phyloP scores from a whole-genome alignment of 2,329 filamentous ascomycete genomes.

The Falciphora oryzae region DNA sequence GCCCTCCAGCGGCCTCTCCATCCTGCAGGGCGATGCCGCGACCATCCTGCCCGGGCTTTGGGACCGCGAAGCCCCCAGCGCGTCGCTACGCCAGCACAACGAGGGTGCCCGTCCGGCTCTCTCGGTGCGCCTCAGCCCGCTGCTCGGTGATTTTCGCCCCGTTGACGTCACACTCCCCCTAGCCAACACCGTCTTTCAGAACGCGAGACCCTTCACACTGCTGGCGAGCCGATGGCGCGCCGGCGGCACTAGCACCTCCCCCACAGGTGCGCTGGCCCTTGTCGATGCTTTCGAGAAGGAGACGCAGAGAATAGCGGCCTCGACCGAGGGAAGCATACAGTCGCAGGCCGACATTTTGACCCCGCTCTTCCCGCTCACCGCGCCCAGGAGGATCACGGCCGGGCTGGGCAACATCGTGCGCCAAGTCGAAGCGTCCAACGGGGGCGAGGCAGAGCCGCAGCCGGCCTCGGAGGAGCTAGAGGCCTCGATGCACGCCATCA shows the following conservation, averaged over 20 bases:
- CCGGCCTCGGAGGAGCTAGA: conserved; percentile 72
- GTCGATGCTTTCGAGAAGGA: conserved; percentile 28
- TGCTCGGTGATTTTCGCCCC: conserved; percentile 15
- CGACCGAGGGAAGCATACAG: conserved; percentile 8
- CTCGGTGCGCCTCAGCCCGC: conserved; percentile 31
- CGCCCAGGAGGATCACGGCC: conserved; percentile 53
- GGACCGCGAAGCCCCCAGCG: conserved; percentile 16
- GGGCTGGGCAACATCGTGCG: conserved; percentile 77
- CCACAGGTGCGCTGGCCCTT: conserved; percentile 17
- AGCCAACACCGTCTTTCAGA: conserved; percentile 74
- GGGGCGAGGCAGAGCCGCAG: conserved; percentile 28
- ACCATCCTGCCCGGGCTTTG: conserved; percentile 41
- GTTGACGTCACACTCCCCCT: conserved; percentile 54
- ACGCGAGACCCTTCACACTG: conserved; percentile 56
- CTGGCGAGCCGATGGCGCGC: conserved; percentile 36
- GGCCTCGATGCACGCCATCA: conserved; percentile 52
- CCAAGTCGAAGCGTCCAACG: conserved; percentile 42
- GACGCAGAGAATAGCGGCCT: conserved; percentile 27
- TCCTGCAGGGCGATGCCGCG: conserved; percentile 39
- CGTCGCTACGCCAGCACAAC: conserved; percentile 14
- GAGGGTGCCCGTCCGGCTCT: conserved; percentile 35
- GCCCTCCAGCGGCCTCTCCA: conserved; percentile 40
- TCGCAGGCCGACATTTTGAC: conserved; percentile 14
- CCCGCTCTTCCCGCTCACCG: conserved; percentile 58
- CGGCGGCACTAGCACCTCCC: conserved; percentile 2